These are phyloP conservation scores for Dipodascopsis uninucleata DNA, from an alignment of 805 yeast species.

Conservation along the genomic window DNA sequence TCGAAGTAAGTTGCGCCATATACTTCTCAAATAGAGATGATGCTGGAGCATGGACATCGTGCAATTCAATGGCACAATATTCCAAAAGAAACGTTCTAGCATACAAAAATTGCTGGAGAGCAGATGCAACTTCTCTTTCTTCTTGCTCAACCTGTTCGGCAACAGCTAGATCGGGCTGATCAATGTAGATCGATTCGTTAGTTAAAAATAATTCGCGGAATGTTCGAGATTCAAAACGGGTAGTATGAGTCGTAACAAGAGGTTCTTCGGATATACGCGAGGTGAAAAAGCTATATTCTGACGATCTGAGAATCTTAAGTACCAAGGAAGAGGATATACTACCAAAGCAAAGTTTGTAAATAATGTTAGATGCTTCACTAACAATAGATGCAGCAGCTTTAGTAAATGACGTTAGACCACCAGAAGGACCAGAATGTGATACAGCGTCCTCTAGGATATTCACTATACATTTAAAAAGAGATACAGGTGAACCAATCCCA, in stretches of 20 bases:
- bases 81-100: conserved; percentile 20
- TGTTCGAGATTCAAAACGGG: conserved; percentile 12
- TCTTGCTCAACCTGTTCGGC: conserved; percentile 1
- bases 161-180: background rate
- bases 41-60: conserved; percentile 42
- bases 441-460: conserved; percentile 41
- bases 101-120: conserved; percentile 21
- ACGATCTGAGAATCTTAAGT: conserved; percentile 47
- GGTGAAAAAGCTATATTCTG: conserved; percentile 16
- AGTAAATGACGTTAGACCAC: background rate
- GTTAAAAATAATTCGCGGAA: conserved; percentile 5
- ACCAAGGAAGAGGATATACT: conserved; percentile 51
- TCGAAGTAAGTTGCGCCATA: conserved; percentile 5
- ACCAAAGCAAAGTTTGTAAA: conserved; percentile 59
- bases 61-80: conserved; percentile 55
- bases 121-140: conserved; percentile 7
- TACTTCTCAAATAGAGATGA: conserved; percentile 16
- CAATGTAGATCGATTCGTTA: background rate
- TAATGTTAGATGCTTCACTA: conserved; percentile 54
- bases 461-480: conserved; percentile 56
- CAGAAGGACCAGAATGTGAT: background rate
- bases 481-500: conserved; percentile 50
- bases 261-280: conserved; percentile 11
- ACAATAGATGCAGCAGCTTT: conserved; percentile 40
- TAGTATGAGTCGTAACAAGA: conserved; percentile 3